Evolutionary conservation across 139 green algal species (phyloP), one percentile per base, ranked within the genome.

Genomic region (Chlamydomonas sphaeroides): DNA sequence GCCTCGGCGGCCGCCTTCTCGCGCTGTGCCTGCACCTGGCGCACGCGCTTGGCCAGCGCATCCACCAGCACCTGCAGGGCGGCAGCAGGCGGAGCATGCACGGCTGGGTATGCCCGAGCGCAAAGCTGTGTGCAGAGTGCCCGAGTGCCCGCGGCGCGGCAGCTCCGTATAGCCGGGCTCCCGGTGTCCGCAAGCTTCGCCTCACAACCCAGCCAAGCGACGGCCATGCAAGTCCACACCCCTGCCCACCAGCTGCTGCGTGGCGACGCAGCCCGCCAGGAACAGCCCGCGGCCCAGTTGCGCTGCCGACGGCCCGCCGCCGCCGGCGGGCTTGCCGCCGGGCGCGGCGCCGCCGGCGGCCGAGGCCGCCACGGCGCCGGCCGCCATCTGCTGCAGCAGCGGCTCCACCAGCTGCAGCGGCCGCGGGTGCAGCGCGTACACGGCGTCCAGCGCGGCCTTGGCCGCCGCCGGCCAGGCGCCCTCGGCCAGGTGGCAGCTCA

Each of bases 391-490:
- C 35, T 68, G 45, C 41, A 82, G 61, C 68, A 88, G 68, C 18
- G 76, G 76, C 56, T 38, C 36, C 32, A 80, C n/a, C 30, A 96
- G 65, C 51, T 56, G 75, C 74, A 96, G 89, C 0, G 96, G 96
- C 0, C 87, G 38, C 1, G 92, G 94, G 84, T 97, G 93, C 81
- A 98, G 87, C 5, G 79, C 67, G 84, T 98, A 98, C 11, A 98
- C 26, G 0, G 96, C 94, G 17, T 41, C 79, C 0, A 98, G 63
- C 7, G 90, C 90, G 11, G 93, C 92, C 87, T 98, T 94, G 1
- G 94, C 93, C 1, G 86, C 93, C 1, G 89, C 87, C 62, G 91
- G 96, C 96, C 96, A 82, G 61, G 41, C 63, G 45, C n/a, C 72
- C 39, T 26, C 11, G 5, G 42, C 38, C 36, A 79, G 35, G 51